Evolutionary conservation across 257 asterid genomes (phyloP).

Genomic region (Nicotiana paniculata): DNA sequence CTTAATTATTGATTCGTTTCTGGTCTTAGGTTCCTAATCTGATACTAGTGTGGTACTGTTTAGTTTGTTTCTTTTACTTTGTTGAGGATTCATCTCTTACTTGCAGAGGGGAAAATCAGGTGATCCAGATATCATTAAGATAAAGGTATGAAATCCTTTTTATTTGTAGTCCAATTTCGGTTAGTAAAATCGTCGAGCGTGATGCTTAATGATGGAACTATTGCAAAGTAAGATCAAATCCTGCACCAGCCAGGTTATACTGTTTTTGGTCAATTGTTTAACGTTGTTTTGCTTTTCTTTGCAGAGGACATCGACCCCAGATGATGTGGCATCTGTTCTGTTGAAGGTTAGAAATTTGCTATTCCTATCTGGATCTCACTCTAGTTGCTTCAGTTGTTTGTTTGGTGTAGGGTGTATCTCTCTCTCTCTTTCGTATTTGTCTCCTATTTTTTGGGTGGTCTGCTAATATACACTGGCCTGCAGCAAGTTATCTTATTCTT

Average conservation of each 20-base stretch:
- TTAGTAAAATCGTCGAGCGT: neutral
- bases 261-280: neutral
- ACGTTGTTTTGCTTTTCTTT: neutral
- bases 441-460: no score
- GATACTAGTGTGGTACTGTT: no score
- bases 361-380: neutral
- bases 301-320: conserved; percentile 27
- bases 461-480: neutral
- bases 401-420: neutral
- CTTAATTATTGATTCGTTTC: neutral
- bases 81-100: neutral
- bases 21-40: no score
- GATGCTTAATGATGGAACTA: neutral
- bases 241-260: neutral
- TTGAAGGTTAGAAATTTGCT: conserved; percentile 12
- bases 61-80: neutral
- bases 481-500: neutral
- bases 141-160: conserved; percentile 13
- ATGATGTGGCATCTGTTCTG: conserved; percentile 19
- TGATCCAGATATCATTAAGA: conserved; percentile 19
- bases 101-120: conserved; percentile 24
- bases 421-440: no score
- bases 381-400: neutral
- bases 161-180: neutral
- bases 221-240: neutral